These are phyloP conservation scores for Nakazawaea molendinolei DNA, from an alignment of 805 yeast species.

Conservation along the genomic window DNA sequence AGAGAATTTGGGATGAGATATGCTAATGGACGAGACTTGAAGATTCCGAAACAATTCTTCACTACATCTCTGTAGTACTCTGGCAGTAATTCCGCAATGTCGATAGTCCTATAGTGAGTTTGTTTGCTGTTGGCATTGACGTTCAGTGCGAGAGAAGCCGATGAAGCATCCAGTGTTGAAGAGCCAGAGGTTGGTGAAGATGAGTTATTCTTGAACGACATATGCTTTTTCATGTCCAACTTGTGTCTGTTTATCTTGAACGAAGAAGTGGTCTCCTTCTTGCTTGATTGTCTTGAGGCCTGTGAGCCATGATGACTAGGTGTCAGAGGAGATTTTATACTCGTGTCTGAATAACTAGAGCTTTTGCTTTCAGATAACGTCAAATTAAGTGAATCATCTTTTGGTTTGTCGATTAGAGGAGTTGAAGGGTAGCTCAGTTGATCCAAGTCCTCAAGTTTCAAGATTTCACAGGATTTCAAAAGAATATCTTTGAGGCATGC, in stretches of 20 bases:
- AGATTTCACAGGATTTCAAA: constrained; percentile 7
- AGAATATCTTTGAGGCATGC: constrained; percentile 1
- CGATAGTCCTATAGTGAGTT: too few relatives aligned
- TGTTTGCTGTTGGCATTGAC: too few relatives aligned
- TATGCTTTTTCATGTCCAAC: constrained; percentile 10
- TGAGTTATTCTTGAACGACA: constrained; percentile 7
- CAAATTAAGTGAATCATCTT: constrained; percentile 3
- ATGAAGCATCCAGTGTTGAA: neutral
- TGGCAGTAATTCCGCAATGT: constrained; percentile 13
- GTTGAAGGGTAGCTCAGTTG: constrained; percentile 11
- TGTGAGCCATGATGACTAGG: neutral
- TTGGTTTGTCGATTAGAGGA: constrained; percentile 14
- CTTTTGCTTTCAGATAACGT: constrained; percentile 11
- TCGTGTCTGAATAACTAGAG: constrained; percentile 2
- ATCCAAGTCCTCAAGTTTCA: constrained; percentile 4
- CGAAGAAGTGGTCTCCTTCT: constrained; percentile 6
- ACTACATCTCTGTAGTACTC: constrained; percentile 6
- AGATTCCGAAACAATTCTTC: constrained; percentile 7
- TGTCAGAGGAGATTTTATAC: neutral
- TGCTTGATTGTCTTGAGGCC: constrained; percentile 1
- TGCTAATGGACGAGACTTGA: constrained; percentile 5
- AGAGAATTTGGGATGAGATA: constrained; percentile 4
- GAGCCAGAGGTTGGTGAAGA: constrained; percentile 2
- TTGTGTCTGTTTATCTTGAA: constrained; percentile 10
- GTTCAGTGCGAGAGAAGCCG: too few relatives aligned